Evolutionary conservation across 306 rosid species (phyloP).

Genomic region (Astragalus membranaceus): DNA sequence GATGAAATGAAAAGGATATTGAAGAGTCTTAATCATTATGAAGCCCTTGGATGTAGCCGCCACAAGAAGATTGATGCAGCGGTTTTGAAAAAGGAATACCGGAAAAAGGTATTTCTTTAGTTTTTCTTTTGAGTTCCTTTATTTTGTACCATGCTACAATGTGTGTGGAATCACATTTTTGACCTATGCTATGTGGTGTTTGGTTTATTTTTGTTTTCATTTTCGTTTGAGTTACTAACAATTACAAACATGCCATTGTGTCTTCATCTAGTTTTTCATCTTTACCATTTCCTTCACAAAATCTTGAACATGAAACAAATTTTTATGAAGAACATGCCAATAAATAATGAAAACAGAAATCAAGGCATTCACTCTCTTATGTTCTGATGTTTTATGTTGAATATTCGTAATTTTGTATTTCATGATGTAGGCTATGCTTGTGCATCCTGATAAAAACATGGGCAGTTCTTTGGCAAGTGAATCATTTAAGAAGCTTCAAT

Average conservation of each 20-base stretch:
- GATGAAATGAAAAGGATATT: constrained; percentile 87
- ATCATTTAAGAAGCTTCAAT: constrained; percentile 87
- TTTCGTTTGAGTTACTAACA: background rate
- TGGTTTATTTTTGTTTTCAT: background rate
- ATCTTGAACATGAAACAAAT: background rate
- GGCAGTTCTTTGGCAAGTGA: constrained; percentile 87
- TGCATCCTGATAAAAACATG: constrained; percentile 99
- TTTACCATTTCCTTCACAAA: background rate
- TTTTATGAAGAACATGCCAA: background rate
- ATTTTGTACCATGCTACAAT: background rate
- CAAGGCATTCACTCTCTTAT: background rate
- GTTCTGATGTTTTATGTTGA: background rate
- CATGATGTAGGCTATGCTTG: constrained; percentile 80
- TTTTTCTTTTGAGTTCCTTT: background rate
- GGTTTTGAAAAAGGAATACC: constrained; percentile 73
- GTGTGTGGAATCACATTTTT: background rate
- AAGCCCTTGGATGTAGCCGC: constrained; percentile 74
- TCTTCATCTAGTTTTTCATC: background rate
- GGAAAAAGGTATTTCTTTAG: constrained; percentile 51
- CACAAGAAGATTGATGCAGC: constrained; percentile 69
- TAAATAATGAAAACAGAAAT: background rate
- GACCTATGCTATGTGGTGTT: background rate
- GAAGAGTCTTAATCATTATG: constrained; percentile 69
- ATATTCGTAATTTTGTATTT: background rate
- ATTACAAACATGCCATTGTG: background rate